Percentiles rank a stretch among this genome's conserved stretches.
These are phyloP conservation scores for Calonectria henricotiae DNA, from an alignment of 2,329 filamentous ascomycete species.

Conservation along the genomic window DNA sequence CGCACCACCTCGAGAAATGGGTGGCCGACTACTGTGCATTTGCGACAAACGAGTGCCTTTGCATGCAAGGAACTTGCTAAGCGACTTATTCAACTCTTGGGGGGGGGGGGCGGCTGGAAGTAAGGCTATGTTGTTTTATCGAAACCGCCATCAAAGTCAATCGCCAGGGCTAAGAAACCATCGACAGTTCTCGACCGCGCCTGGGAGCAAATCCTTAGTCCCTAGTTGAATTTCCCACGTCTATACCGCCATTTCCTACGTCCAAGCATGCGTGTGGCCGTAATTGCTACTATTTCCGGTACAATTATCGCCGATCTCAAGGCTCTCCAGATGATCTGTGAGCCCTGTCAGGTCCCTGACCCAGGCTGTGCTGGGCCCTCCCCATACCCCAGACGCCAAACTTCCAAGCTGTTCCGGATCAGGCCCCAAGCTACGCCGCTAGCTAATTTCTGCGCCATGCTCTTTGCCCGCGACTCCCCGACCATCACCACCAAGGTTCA, in stretches of 20 bases:
- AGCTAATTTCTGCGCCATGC: not conserved
- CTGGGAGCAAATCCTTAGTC: not conserved
- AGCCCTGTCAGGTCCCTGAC: not conserved
- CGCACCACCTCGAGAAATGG: conserved; percentile 1
- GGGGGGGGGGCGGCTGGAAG: not conserved
- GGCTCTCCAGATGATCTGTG: conserved; percentile 1
- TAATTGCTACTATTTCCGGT: conserved; percentile 5
- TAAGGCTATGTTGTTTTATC: not conserved
- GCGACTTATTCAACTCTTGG: not conserved
- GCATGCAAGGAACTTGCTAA: conserved; percentile 22
- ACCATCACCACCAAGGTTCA: conserved; percentile 10
- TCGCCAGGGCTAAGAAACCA: conserved; percentile 2
- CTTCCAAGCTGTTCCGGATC: not conserved
- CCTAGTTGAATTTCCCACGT: not conserved
- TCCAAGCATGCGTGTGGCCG: not conserved
- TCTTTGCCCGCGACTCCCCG: conserved; percentile 1
- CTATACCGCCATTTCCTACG: conserved; percentile 23
- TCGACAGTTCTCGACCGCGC: conserved; percentile 5
- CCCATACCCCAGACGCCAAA: not conserved
- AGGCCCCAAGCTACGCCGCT: not conserved
- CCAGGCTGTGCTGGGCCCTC: not conserved
- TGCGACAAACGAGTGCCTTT: not conserved
- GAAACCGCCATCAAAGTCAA: conserved; percentile 17
- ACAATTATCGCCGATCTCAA: not conserved
- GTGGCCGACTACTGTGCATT: not conserved